Conservation (phyloP, 768 basidiomycete species). For the Calocybe cyanea region DNA sequence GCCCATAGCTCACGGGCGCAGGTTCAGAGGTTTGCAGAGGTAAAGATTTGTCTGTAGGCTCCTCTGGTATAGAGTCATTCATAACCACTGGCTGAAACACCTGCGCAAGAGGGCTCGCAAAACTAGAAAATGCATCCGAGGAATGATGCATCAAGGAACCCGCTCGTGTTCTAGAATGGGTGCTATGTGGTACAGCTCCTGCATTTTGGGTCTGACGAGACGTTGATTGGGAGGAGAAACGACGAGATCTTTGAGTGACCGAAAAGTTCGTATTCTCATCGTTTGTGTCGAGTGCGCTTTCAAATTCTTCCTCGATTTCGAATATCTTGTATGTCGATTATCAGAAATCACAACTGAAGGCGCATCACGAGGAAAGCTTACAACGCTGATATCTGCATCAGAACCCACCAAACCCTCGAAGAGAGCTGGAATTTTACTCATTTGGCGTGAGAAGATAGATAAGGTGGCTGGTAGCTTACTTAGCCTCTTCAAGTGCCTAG, state of each 20-base stretch:
- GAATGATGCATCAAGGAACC: conserved; percentile 40
- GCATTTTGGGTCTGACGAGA: conserved; percentile 1
- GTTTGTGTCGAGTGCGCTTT: conserved; percentile 51
- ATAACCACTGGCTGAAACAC: conserved; percentile 66
- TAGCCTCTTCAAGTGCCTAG: conserved; percentile 68
- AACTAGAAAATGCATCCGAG: conserved; percentile 32
- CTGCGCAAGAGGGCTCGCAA: conserved; percentile 67
- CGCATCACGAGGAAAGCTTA: conserved; percentile 29
- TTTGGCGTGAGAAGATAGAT: neutral
- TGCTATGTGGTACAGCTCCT: conserved; percentile 11
- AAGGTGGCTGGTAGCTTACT: conserved; percentile 45
- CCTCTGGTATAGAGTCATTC: conserved; percentile 41
- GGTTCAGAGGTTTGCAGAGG: conserved; percentile 7
- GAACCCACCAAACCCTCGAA: conserved; percentile 78
- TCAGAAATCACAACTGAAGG: neutral
- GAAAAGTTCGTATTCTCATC: conserved; percentile 29
- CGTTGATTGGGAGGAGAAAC: conserved; percentile 4
- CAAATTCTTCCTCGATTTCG: conserved; percentile 68
- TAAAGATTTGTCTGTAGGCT: conserved; percentile 13
- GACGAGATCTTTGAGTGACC: conserved; percentile 20
- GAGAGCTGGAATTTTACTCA: conserved; percentile 43
- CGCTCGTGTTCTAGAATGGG: conserved; percentile 34
- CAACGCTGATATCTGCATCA: conserved; percentile 70
- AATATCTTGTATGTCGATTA: conserved; percentile 51
- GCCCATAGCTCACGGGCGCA: conserved; percentile 38